Percentiles rank a stretch among this genome's conserved stretches.
Conservation (phyloP, 768 basidiomycete genomes). For the Clavaria fumosa region DNA sequence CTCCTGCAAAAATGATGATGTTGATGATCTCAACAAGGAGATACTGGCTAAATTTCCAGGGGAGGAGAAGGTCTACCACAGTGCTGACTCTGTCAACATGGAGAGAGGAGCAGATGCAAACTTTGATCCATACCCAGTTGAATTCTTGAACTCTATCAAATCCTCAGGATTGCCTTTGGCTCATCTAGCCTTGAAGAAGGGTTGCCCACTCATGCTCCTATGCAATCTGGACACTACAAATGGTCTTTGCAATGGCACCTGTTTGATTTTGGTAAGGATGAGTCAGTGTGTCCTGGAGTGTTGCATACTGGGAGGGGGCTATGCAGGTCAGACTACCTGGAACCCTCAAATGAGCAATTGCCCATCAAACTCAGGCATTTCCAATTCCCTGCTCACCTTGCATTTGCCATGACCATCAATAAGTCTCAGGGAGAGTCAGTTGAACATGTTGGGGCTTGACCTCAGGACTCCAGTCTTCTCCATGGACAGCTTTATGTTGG, state of each 20-base stretch:
- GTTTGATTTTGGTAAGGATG: conserved; percentile 13
- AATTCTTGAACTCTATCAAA: conserved; percentile 25
- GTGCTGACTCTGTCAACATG: conserved; percentile 17
- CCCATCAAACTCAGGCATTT: conserved; percentile 16
- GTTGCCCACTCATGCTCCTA: conserved; percentile 21
- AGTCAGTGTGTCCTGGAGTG: conserved; percentile 16
- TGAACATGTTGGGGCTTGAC: conserved; percentile 18
- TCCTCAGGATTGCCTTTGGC: no score
- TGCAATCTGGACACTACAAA: conserved; percentile 15
- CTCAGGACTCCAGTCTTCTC: conserved; percentile 15
- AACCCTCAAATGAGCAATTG: conserved; percentile 23
- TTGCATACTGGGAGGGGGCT: conserved; percentile 21
- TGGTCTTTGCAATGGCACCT: conserved; percentile 20
- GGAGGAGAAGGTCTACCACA: conserved; percentile 12
- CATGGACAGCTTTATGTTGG: conserved; percentile 26
- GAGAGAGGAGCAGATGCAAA: conserved; percentile 5
- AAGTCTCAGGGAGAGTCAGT: conserved; percentile 24
- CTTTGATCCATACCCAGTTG: conserved; percentile 14
- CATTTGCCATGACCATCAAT: conserved; percentile 25
- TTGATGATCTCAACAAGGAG: conserved; percentile 18
- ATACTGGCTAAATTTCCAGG: conserved; percentile 15
- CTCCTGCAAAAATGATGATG: conserved; percentile 19
- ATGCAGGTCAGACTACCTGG: conserved; percentile 19
- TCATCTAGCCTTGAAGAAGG: conserved; percentile 17
- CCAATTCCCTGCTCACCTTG: conserved; percentile 27